A percentile compares a stretch with the other conserved stretches of the same genome.
Conservation (phyloP, 768 basidiomycete genomes). For the Boletus coccyginus region DNA sequence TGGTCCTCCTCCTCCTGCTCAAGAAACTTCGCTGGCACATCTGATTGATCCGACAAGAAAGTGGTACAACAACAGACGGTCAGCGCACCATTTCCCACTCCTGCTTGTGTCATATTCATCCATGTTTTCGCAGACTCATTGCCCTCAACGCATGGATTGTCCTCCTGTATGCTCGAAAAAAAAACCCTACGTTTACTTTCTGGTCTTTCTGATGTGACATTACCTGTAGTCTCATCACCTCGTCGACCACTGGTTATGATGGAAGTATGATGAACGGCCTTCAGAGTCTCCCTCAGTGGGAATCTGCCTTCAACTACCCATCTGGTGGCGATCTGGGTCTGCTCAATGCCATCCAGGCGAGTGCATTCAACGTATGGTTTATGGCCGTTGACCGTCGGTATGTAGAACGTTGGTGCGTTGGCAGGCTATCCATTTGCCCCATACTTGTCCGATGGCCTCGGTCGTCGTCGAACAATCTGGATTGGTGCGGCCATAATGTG, state of each 20-base stretch:
- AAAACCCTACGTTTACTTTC: neutral
- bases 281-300: constrained; percentile 69
- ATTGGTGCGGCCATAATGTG: constrained; percentile 70
- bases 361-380: neutral
- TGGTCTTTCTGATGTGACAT: neutral
- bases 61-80: constrained; percentile 79
- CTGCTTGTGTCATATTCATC: neutral
- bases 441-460: constrained; percentile 68
- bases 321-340: constrained; percentile 57
- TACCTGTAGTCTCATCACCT: constrained; percentile 58
- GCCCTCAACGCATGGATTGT: constrained; percentile 68
- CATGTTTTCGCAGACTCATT: constrained; percentile 44
- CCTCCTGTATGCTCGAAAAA: constrained; percentile 45
- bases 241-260: constrained; percentile 73
- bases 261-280: constrained; percentile 80
- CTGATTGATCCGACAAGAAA: constrained; percentile 63
- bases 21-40: constrained; percentile 43
- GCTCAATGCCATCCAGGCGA: constrained; percentile 70
- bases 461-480: constrained; percentile 63
- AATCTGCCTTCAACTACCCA: constrained; percentile 55
- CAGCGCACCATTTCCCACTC: constrained; percentile 6
- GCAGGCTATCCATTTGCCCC: constrained; percentile 70
- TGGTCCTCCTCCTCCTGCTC: constrained; percentile 30
- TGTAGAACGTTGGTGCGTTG: constrained; percentile 67
- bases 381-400: neutral